Evolutionary conservation across 345 rosid genomes (phyloP).

Genomic region (Citrus sp.): DNA sequence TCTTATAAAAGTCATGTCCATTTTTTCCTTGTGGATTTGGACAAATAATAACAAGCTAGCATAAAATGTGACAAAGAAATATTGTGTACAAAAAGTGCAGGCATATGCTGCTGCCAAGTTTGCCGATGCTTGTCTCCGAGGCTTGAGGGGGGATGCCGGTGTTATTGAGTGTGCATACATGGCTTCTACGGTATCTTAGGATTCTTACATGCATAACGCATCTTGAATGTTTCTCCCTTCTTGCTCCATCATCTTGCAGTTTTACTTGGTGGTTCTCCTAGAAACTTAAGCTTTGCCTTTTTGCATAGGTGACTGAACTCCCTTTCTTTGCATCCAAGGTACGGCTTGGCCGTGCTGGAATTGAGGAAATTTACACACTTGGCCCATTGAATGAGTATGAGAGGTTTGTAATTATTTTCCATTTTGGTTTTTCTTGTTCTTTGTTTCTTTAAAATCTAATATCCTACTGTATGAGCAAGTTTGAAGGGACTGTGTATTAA

Average conservation of each 20-base stretch:
- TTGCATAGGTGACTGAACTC: constrained; percentile 80
- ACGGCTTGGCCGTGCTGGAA: constrained; percentile 70
- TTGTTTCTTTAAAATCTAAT: neutral
- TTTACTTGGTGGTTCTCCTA: neutral
- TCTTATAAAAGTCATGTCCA: neutral
- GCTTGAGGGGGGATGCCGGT: constrained; percentile 79
- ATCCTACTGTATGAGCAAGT: neutral
- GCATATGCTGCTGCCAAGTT: constrained; percentile 98
- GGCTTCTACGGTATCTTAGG: constrained; percentile 57
- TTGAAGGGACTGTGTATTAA: neutral
- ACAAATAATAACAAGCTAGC: neutral
- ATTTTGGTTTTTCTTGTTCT: no score
- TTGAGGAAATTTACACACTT: constrained; percentile 70
- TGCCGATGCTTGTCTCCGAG: constrained; percentile 87
- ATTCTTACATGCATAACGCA: neutral
- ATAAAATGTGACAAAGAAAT: neutral
- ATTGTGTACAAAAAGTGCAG: constrained; percentile 32
- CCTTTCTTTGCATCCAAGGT: constrained; percentile 95
- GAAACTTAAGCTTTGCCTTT: neutral
- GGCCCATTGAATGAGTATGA: constrained; percentile 84
- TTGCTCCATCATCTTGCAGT: neutral
- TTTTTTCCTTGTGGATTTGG: neutral
- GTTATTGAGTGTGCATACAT: constrained; percentile 75
- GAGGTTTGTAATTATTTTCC: constrained; percentile 39
- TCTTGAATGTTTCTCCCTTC: neutral